These are phyloP conservation scores for Lophium mytilinum DNA, from an alignment of 495 filamentous ascomycete genomes.

Conservation along the genomic window DNA sequence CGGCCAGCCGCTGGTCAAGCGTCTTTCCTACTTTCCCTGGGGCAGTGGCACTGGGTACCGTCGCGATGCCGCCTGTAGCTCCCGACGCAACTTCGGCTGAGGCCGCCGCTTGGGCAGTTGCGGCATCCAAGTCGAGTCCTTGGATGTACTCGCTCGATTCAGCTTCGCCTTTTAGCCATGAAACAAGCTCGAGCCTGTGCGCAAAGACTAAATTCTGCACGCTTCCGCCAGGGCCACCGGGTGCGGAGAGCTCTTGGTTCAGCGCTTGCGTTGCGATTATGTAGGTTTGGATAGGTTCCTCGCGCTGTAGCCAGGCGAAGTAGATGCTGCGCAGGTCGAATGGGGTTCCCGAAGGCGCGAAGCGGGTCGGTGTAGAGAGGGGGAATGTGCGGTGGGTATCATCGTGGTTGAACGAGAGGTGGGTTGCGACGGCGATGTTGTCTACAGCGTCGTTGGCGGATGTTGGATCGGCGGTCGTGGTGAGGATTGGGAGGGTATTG, in stretches of 20 bases:
- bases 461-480: slow-evolving; percentile 54
- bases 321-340: slow-evolving; percentile 91
- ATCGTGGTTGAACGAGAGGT: slow-evolving; percentile 65
- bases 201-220: slow-evolving; percentile 85
- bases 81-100: slow-evolving; percentile 45
- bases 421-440: slow-evolving; percentile 66
- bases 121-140: slow-evolving; percentile 56
- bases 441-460: slow-evolving; percentile 37
- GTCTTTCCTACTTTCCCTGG: slow-evolving; percentile 41
- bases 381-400: slow-evolving; percentile 57
- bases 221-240: slow-evolving; percentile 44
- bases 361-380: slow-evolving; percentile 73
- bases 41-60: slow-evolving; percentile 26
- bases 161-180: slow-evolving; percentile 81
- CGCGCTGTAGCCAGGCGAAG: slow-evolving; percentile 88
- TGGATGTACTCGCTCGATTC: slow-evolving; percentile 91
- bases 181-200: slow-evolving; percentile 80
- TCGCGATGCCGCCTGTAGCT: slow-evolving; percentile 32
- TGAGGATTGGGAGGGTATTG: slow-evolving; percentile 56
- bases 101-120: slow-evolving; percentile 38
- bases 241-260: slow-evolving; percentile 65
- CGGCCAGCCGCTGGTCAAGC: slow-evolving; percentile 69
- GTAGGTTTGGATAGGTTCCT: slow-evolving; percentile 80
- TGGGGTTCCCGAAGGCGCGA: slow-evolving; percentile 61
- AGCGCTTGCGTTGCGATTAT: slow-evolving; percentile 72